Percentiles rank a stretch among this genome's conserved stretches.
Evolutionary conservation across 148 eudicot species (phyloP).

Genomic region (Rhododendron mucronatum): DNA sequence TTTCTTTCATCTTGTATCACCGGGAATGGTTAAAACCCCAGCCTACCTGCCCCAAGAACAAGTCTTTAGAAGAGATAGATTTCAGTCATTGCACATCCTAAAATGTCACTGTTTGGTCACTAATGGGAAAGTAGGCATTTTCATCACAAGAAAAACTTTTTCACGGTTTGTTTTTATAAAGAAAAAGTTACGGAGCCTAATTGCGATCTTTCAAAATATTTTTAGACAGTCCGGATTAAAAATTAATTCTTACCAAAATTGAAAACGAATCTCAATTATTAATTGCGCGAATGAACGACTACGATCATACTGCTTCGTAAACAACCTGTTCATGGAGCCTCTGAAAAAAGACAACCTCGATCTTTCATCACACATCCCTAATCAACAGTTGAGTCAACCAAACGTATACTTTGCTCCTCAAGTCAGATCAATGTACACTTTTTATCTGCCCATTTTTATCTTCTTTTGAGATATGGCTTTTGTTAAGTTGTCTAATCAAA

Average conservation of each 20-base stretch:
- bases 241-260: no score
- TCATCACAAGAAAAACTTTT: background rate
- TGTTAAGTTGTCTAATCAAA: background rate
- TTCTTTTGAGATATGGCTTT: background rate
- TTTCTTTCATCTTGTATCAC: no score
- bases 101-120: background rate
- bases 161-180: no score
- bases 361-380: background rate
- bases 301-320: fast-evolving
- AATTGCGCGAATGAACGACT: no score
- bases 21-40: background rate
- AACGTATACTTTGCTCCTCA: background rate
- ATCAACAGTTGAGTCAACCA: background rate
- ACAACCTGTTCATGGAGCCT: no score
- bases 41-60: background rate
- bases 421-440: background rate
- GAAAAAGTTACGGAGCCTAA: no score
- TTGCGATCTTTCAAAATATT: no score
- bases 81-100: background rate
- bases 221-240: no score
- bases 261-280: no score
- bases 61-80: background rate
- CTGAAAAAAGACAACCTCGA: no score
- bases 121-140: background rate
- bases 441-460: background rate